Conservation (phyloP, 1,284 basidiomycete genomes). For the Fomitopsis palustris region DNA sequence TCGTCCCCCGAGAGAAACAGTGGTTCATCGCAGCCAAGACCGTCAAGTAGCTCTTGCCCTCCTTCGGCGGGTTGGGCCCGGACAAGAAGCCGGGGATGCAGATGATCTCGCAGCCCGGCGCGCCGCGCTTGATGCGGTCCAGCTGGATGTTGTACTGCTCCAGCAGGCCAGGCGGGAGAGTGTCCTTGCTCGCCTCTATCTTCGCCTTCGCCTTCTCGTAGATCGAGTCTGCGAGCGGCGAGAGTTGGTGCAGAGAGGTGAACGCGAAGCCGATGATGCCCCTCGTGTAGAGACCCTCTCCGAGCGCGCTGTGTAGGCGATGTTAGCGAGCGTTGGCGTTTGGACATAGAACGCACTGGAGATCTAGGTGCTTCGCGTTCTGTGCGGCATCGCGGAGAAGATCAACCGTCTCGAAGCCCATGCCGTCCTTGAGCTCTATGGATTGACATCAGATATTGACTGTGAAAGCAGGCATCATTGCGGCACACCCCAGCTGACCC, state of each 20-base stretch:
- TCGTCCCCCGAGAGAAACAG: conserved; percentile 36
- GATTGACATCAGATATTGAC: not conserved
- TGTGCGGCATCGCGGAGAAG: conserved; percentile 25
- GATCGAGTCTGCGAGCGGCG: conserved; percentile 21
- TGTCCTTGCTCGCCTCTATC: conserved; percentile 20
- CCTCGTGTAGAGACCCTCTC: conserved; percentile 26
- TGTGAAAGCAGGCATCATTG: not conserved
- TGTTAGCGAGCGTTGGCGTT: not conserved
- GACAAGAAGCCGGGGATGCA: conserved; percentile 22
- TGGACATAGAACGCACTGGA: conserved; percentile 24
- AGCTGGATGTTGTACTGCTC: conserved; percentile 36
- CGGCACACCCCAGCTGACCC: conserved; percentile 25
- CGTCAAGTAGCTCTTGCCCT: conserved; percentile 32
- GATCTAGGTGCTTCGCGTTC: conserved; percentile 25
- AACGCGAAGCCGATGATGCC: conserved; percentile 27
- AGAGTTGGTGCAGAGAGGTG: conserved; percentile 20
- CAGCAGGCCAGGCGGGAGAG: conserved; percentile 24
- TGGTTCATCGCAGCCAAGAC: conserved; percentile 30
- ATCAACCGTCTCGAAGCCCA: conserved; percentile 28
- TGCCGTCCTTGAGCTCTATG: conserved; percentile 29
- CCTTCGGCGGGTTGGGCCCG: conserved; percentile 21
- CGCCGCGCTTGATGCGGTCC: conserved; percentile 24
- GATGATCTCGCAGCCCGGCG: conserved; percentile 29
- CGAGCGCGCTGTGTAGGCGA: conserved; percentile 15
- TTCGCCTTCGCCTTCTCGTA: conserved; percentile 24